phyloP scores from a whole-genome alignment of 1,139 yeast genomes.

The Yarrowia galli region DNA sequence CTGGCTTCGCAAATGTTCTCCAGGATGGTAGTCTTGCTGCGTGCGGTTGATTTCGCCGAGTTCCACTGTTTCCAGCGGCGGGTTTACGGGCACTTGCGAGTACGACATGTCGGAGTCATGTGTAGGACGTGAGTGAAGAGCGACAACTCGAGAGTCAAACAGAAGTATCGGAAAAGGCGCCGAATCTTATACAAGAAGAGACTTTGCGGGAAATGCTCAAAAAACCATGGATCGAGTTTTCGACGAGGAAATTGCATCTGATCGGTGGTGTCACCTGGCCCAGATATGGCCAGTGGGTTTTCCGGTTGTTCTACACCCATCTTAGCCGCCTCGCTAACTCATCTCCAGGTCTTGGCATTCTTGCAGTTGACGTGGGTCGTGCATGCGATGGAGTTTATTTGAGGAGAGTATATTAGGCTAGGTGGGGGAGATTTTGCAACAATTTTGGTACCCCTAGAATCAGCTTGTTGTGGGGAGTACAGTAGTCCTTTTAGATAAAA shows the following conservation, averaged over 20 bases:
- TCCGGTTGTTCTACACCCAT: not conserved
- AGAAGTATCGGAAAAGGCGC: no score
- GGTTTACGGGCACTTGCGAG: conserved; percentile 13
- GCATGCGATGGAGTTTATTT: not conserved
- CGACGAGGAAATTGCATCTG: not conserved
- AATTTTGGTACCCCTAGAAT: no score
- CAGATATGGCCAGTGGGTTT: not conserved
- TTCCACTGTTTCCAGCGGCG: conserved; percentile 15
- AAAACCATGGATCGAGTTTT: not conserved
- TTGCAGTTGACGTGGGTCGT: conserved; percentile 1
- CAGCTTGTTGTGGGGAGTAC: not conserved
- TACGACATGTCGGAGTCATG: conserved; percentile 27
- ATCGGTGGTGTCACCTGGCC: not conserved
- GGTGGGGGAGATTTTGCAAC: not conserved
- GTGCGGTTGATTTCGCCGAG: conserved; percentile 7
- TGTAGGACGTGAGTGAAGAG: not conserved
- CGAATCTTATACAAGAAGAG: no score
- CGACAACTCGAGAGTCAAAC: not conserved
- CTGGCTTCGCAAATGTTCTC: conserved; percentile 8
- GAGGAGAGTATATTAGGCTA: not conserved
- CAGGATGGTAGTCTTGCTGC: conserved; percentile 30
- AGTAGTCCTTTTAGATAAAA: not conserved
- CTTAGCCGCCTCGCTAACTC: not conserved
- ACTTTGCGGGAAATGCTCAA: no score
- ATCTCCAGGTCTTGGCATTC: conserved; percentile 15